Evolutionary conservation across 2,329 filamentous ascomycete genomes (phyloP), one percentile per base, ranked within the genome.

Genomic region (Chrysoporthe austroafricana): DNA sequence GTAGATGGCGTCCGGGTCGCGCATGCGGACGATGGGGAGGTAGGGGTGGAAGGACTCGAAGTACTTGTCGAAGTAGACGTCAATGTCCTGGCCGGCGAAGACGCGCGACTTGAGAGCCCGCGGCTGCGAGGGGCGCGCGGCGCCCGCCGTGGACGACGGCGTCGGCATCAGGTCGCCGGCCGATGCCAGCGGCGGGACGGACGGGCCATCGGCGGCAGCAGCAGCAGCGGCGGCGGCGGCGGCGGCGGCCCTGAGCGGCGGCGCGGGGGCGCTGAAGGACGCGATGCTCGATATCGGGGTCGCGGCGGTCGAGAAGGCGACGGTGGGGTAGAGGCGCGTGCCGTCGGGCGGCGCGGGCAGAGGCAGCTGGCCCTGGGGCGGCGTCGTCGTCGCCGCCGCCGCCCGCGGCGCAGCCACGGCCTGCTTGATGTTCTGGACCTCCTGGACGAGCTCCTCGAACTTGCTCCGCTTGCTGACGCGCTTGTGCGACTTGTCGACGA

Each of bases 61-160:
- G 71, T 84, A 87, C 81, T 82, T 84, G 67, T 83, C 79, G 73
- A 87, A 87, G 70, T 87, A 87, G 72, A 81, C 85, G 65, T 85
- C 82, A 64, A 87, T 82, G 56, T 87, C 85, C 54, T 84, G 81
- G 0, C 83, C 82, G 0, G 84, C 79, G 60, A 87, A 81, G 1
- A 83, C 78, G 9, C 81, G 79, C 3, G 81, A 82, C 2, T 80
- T 82, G 13, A 87, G 72, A 4, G 82, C 78, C 60, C 85, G 79
- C 1, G 84, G 75, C 62, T 81, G 77, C 66, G 73, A 73, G 70
- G 66, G 78, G 68, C 74, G 62, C 67, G 69, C 46, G 62, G 46
- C 58, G 72, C 39, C 32, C 3, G 67, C 21, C 70, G 59, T 46
- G 43, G 69, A 75, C 44, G 73, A 76, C 64, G 69, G 73, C 32